Percentiles rank a stretch among this genome's conserved stretches.
Evolutionary conservation across 805 yeast genomes (phyloP).

Genomic region (Metschnikowia colocasiae): DNA sequence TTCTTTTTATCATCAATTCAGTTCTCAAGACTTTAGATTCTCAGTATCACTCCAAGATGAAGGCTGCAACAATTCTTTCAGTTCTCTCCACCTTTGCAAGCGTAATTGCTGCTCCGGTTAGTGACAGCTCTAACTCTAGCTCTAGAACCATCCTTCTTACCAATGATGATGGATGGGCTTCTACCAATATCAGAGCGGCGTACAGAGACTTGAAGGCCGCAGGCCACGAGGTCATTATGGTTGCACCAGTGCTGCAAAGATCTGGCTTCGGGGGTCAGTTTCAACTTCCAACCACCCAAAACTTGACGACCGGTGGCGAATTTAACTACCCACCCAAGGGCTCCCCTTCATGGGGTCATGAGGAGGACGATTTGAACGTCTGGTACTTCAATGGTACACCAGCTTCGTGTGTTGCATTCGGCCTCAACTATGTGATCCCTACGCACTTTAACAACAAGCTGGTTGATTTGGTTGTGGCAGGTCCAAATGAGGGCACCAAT

Average conservation of each 20-base stretch:
- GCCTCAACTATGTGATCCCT: conserved; percentile 25
- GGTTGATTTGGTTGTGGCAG: conserved; percentile 26
- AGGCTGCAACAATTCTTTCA: not conserved
- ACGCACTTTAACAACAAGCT: conserved; percentile 18
- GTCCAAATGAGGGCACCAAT: conserved; percentile 31
- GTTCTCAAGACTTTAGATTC: not conserved
- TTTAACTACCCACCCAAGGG: conserved; percentile 47
- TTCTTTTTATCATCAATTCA: not conserved
- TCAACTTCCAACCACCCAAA: conserved; percentile 37
- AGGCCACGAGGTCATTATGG: conserved; percentile 21
- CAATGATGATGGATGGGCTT: conserved; percentile 57
- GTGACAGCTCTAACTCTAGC: conserved; percentile 17
- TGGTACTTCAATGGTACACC: conserved; percentile 32
- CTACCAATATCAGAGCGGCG: conserved; percentile 54
- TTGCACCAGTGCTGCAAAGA: conserved; percentile 21
- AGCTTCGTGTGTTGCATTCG: conserved; percentile 25
- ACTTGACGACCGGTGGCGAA: conserved; percentile 43
- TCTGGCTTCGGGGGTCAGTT: conserved; percentile 42
- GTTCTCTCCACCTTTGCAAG: conserved; percentile 15
- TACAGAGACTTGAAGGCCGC: conserved; percentile 37
- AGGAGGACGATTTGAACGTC: conserved; percentile 31
- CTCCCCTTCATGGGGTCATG: conserved; percentile 55
- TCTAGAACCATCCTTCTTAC: conserved; percentile 45
- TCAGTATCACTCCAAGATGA: not conserved
- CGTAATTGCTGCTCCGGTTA: conserved; percentile 23